These are phyloP conservation scores for Coemansia sp. DNA, from an alignment of 192 early-diverging fungal genomes.

Conservation along the genomic window DNA sequence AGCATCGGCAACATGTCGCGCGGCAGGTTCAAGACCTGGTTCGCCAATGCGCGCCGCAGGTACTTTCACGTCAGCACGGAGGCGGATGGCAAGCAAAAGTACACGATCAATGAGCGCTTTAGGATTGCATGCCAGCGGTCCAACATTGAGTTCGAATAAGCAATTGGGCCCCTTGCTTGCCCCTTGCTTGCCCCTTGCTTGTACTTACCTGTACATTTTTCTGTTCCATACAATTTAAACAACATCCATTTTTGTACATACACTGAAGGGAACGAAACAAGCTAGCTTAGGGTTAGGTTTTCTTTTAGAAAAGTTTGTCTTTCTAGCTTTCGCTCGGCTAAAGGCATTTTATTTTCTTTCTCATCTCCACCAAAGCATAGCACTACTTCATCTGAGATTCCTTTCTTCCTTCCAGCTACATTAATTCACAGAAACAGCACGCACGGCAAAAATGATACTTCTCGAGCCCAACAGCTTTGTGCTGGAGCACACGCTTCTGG, in stretches of 20 bases:
- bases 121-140: conserved; percentile 41
- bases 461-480: conserved; percentile 60
- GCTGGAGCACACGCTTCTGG: conserved; percentile 64
- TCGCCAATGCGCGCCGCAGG: conserved; percentile 56
- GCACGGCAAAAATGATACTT: conserved; percentile 49
- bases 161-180: background rate
- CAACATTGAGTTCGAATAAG: conserved; percentile 36
- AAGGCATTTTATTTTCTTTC: background rate
- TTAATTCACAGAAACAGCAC: background rate
- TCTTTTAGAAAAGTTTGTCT: too few relatives aligned
- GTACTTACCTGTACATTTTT: conserved; percentile 11
- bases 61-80: conserved; percentile 32
- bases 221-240: background rate
- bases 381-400: background rate
- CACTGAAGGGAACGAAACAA: too few relatives aligned
- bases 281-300: too few relatives aligned
- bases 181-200: background rate
- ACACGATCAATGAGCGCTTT: conserved; percentile 42
- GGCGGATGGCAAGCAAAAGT: conserved; percentile 35
- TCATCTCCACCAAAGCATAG: background rate
- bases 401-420: background rate
- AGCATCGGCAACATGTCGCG: conserved; percentile 46
- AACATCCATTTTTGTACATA: background rate
- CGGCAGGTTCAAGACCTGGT: conserved; percentile 58
- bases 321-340: too few relatives aligned